Evolutionary conservation across 768 basidiomycete genomes (phyloP).

Genomic region (Astraeus odoratus): DNA sequence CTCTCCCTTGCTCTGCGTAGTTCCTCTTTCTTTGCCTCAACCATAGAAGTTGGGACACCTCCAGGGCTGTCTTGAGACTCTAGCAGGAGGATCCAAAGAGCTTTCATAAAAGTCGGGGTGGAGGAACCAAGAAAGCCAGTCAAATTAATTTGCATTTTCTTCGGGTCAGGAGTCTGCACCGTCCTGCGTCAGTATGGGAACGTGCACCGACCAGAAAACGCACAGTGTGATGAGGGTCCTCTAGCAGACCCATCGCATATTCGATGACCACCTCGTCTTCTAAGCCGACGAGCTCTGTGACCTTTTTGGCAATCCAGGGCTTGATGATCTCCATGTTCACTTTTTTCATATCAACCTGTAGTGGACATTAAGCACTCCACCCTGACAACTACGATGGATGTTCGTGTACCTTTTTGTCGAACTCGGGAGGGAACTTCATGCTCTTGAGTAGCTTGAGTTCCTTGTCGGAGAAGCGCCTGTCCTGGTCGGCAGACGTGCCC

Average conservation of each 20-base stretch:
- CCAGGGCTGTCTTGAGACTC: slow-evolving; percentile 87
- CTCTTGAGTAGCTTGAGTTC: slow-evolving; percentile 81
- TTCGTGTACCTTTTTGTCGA: slow-evolving; percentile 69
- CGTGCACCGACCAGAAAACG: slow-evolving; percentile 18
- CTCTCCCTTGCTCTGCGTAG: slow-evolving; percentile 64
- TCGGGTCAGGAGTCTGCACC: slow-evolving; percentile 77
- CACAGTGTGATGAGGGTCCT: slow-evolving; percentile 81
- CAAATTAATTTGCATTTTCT: slow-evolving; percentile 92
- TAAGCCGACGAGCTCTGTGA: slow-evolving; percentile 83
- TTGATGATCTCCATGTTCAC: slow-evolving; percentile 88
- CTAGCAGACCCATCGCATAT: slow-evolving; percentile 91
- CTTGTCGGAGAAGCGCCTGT: slow-evolving; percentile 92
- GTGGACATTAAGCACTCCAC: background rate
- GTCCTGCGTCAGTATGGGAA: background rate
- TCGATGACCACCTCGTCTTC: slow-evolving; percentile 98
- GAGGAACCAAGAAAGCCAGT: slow-evolving; percentile 89
- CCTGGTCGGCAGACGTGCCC: slow-evolving; percentile 86
- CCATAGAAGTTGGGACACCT: slow-evolving; percentile 84
- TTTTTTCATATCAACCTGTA: slow-evolving; percentile 89
- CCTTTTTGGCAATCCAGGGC: slow-evolving; percentile 93
- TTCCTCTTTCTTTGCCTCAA: slow-evolving; percentile 90
- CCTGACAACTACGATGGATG: background rate
- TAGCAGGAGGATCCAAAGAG: slow-evolving; percentile 86
- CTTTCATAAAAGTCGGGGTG: slow-evolving; percentile 80
- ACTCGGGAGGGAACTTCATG: slow-evolving; percentile 87